Evolutionary conservation across 371 early-diverging fungal species (phyloP).

Genomic region (Mortierella sp.): DNA sequence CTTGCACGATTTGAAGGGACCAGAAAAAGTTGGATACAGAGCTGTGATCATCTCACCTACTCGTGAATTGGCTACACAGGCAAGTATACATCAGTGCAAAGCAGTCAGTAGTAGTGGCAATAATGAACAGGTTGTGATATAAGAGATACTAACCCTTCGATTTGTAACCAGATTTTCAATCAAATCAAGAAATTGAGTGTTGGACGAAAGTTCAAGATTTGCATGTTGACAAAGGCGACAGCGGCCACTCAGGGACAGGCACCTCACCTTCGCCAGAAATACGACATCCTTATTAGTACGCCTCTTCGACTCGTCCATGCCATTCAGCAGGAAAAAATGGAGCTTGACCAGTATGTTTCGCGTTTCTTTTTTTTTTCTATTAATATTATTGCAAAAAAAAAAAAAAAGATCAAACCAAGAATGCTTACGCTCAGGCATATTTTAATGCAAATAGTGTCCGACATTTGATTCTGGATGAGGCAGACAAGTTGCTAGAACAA

Average conservation of each 20-base stretch:
- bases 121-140: background rate
- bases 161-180: constrained; percentile 74
- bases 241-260: constrained; percentile 74
- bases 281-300: constrained; percentile 92
- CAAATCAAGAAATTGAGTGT: constrained; percentile 78
- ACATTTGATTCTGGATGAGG: constrained; percentile 92
- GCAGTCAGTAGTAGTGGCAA: background rate
- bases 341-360: constrained; percentile 71
- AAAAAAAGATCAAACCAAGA: background rate
- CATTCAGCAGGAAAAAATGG: constrained; percentile 82
- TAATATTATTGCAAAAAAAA: background rate
- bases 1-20: constrained; percentile 82
- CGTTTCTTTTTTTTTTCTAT: background rate
- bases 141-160: background rate
- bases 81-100: constrained; percentile 30
- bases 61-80: constrained; percentile 97
- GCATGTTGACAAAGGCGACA: constrained; percentile 84
- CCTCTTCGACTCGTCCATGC: constrained; percentile 93
- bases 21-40: constrained; percentile 82
- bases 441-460: constrained; percentile 60
- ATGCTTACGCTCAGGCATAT: background rate
- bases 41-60: constrained; percentile 98
- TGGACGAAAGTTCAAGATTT: constrained; percentile 80
- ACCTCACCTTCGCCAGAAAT: constrained; percentile 78
- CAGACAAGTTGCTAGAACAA: constrained; percentile 91